Evolutionary conservation across 1,284 basidiomycete species (phyloP), one percentile per base, ranked within the genome.

Genomic region (Tilletiopsis washingtonensis): DNA sequence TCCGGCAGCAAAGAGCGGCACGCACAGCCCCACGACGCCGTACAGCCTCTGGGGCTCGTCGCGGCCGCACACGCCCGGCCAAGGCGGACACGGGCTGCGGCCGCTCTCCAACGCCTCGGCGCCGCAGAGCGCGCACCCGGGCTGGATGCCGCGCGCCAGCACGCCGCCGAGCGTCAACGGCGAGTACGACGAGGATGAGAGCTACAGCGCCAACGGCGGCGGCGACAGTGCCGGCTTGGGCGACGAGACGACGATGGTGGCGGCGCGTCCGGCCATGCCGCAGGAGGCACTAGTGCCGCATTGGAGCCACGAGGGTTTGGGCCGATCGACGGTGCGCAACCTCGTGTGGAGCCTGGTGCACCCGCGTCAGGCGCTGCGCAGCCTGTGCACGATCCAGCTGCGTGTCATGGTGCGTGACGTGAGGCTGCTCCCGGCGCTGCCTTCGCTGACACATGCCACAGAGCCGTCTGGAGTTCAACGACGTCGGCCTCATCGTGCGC

Each of bases 391-490:
- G n/a, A 61, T 73, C 42, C 61, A 71, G 51, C 50, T 73, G 36
- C 63, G 68, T 26, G 40, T 73, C 15, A 62, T 73, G 62, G 43
- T 45, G 20, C 23, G 43, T 50, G 4, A n/a, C n/a, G n/a, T n/a
- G n/a, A n/a, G n/a, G n/a, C n/a, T n/a, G n/a, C n/a, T n/a, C n/a
- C n/a, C n/a, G n/a, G n/a, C n/a, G n/a, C 15, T 11, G 5, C 40
- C 15, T 26, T 15, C 19, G 14, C 21, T 23, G 19, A 20, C 40
- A 14, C 29, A 15, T 42, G 4, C 38, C n/a, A 5, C 34, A 39
- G 37, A 71, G 66, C 42, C 61, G 71, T 1, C 57, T 73, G 24
- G 71, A 73, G 52, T 73, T 73, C 57, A 73, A 73, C 56, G 71
- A 73, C 40, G 66, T 61, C 32, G 71, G 71, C 15, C 54, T 62